A percentile compares a stretch with the other conserved stretches of the same genome.
Evolutionary conservation across 345 rosid species (phyloP).

Genomic region (Turritis glabra): DNA sequence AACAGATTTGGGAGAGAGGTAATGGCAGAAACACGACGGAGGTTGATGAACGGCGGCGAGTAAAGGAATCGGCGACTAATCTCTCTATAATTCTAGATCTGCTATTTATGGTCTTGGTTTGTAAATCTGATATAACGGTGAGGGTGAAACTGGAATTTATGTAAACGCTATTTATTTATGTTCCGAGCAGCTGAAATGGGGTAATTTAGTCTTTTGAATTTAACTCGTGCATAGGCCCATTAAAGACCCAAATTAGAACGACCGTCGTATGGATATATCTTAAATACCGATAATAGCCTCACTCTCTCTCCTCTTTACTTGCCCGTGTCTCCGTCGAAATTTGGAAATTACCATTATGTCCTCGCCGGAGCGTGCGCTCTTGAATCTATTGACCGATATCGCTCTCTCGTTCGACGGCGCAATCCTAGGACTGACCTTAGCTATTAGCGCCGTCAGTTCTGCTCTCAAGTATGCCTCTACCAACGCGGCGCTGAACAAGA

Average conservation of each 20-base stretch:
- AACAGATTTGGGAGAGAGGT: background rate
- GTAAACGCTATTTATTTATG: background rate
- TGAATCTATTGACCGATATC: slow-evolving; percentile 52
- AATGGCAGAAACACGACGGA: slow-evolving; percentile 8
- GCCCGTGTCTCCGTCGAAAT: background rate
- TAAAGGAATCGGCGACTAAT: background rate
- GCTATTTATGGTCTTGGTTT: background rate
- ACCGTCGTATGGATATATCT: background rate
- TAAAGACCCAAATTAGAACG: slow-evolving; percentile 15
- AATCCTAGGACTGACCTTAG: slow-evolving; percentile 68
- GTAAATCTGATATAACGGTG: background rate
- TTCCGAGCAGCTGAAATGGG: background rate
- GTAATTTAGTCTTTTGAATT: background rate
- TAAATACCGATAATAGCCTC: slow-evolving; percentile 19
- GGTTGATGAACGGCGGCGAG: slow-evolving; percentile 5
- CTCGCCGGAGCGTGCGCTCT: slow-evolving; percentile 65
- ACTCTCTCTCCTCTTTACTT: background rate
- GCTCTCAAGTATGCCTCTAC: slow-evolving; percentile 44
- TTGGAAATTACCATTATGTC: slow-evolving; percentile 50
- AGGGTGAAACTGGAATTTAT: background rate
- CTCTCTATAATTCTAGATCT: slow-evolving; percentile 2
- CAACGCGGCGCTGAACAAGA: slow-evolving; percentile 58
- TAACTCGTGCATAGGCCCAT: slow-evolving; percentile 2
- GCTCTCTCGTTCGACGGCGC: slow-evolving; percentile 93
- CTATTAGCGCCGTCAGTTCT: slow-evolving; percentile 66